These are phyloP conservation scores for Sonneratia caseolaris DNA, from an alignment of 345 rosid species.

Conservation along the genomic window DNA sequence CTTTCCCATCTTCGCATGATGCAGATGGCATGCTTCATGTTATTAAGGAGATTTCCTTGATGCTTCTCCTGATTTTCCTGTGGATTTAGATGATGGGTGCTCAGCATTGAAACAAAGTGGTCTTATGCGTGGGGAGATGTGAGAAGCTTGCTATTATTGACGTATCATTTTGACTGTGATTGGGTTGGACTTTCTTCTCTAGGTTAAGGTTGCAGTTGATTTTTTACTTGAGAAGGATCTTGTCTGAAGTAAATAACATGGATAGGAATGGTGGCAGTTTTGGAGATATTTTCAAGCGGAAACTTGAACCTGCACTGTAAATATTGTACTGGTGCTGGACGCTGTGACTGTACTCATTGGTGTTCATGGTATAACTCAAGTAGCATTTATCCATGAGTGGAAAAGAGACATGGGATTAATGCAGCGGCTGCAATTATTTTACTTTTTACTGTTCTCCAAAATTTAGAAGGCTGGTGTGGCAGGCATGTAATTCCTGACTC, in stretches of 20 bases:
- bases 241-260: neutral
- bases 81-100: neutral
- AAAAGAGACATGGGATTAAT: neutral
- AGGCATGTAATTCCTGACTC: too few relatives aligned
- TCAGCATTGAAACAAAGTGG: neutral
- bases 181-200: neutral
- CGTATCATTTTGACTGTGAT: neutral
- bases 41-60: neutral
- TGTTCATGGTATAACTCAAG: neutral
- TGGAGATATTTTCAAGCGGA: neutral
- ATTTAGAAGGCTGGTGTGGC: neutral
- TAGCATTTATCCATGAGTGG: neutral
- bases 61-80: neutral
- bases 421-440: neutral
- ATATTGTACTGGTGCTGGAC: neutral
- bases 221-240: neutral
- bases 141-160: neutral
- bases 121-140: neutral
- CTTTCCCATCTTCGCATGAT: neutral
- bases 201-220: neutral
- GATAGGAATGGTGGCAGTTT: neutral
- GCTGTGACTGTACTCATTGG: neutral
- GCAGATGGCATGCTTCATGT: neutral
- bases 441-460: neutral
- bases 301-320: neutral